Conservation (phyloP, 148 eudicot species). For the Heliamphora exappendiculata region DNA sequence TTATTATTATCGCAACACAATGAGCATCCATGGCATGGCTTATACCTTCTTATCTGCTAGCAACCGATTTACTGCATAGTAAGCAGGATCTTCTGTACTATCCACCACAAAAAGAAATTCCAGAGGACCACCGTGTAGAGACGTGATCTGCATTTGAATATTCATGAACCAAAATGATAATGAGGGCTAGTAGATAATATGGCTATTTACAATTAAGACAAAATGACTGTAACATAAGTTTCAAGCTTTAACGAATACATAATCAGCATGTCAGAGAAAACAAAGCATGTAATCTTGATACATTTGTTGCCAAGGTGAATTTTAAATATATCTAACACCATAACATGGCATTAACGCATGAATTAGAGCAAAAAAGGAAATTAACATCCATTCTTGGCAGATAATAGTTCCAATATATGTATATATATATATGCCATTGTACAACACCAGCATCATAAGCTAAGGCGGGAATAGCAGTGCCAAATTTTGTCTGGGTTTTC, state of each 20-base stretch:
- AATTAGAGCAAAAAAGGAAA: too few species aligned
- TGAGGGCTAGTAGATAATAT: background rate
- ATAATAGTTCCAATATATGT: too few species aligned
- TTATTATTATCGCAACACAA: too few species aligned
- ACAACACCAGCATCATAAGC: too few species aligned
- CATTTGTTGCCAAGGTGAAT: too few species aligned
- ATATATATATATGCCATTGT: too few species aligned
- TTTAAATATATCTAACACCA: too few species aligned
- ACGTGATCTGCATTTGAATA: constrained; percentile 57
- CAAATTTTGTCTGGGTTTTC: too few species aligned
- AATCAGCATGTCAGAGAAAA: background rate
- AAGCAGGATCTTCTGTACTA: constrained; percentile 85
- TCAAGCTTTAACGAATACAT: background rate
- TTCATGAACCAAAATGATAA: background rate
- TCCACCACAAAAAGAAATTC: constrained; percentile 87
- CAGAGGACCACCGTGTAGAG: constrained; percentile 78
- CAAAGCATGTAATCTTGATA: background rate
- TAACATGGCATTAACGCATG: too few species aligned
- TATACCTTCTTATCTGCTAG: constrained; percentile 62
- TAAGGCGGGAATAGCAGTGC: too few species aligned
- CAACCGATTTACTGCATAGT: constrained; percentile 57
- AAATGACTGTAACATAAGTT: background rate
- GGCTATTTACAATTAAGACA: background rate
- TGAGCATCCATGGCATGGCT: background rate
- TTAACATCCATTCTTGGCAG: too few species aligned